Conservation (phyloP, 129 eudicot species). For the Heracleum sosnowskyi region DNA sequence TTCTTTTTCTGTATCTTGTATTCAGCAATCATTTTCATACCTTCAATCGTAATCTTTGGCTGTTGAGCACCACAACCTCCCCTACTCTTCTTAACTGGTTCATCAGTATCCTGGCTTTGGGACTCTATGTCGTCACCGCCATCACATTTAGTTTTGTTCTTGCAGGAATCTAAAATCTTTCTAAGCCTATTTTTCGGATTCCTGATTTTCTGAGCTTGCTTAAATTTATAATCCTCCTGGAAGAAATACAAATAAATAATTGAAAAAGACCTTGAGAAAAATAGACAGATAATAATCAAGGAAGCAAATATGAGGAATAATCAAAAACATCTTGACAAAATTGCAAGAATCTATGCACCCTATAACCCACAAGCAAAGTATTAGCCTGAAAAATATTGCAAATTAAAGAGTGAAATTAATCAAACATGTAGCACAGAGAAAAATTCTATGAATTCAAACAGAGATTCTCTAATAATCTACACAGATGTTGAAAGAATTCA, state of each 20-base stretch:
- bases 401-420: too few species aligned
- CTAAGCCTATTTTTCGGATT: slow-evolving; percentile 81
- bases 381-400: too few species aligned
- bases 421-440: neutral
- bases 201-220: slow-evolving; percentile 80
- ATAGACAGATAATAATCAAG: neutral
- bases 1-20: slow-evolving; percentile 89
- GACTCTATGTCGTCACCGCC: slow-evolving; percentile 95
- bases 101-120: slow-evolving; percentile 74
- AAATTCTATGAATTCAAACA: neutral
- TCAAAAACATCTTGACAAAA: neutral
- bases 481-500: neutral
- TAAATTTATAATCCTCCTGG: slow-evolving; percentile 88
- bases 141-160: slow-evolving; percentile 84
- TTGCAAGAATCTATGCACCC: neutral
- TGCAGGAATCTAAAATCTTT: slow-evolving; percentile 89
- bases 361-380: neutral
- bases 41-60: slow-evolving; percentile 92
- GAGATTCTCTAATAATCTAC: neutral
- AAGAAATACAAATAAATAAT: neutral
- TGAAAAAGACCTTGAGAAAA: neutral
- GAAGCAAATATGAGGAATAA: neutral
- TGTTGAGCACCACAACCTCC: slow-evolving; percentile 99
- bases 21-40: slow-evolving; percentile 94
- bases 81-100: slow-evolving; percentile 70